phyloP scores from a whole-genome alignment of 768 basidiomycete genomes.

The Amanita fuliginea region DNA sequence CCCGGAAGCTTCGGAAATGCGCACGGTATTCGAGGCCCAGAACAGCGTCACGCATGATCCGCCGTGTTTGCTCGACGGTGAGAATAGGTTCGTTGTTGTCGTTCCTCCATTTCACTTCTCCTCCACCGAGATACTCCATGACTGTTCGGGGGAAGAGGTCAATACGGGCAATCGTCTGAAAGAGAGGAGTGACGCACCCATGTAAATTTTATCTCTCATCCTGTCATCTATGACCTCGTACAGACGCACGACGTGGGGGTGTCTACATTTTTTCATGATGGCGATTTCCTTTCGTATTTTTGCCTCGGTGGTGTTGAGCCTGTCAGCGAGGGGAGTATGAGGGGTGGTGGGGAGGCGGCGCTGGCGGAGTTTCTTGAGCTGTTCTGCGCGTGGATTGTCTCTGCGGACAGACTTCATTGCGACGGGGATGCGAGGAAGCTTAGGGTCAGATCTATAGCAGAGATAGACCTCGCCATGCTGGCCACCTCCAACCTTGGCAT shows the following conservation, averaged over 20 bases:
- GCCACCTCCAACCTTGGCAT: constrained; percentile 70
- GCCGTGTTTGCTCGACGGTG: constrained; percentile 70
- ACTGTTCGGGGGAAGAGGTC: constrained; percentile 35
- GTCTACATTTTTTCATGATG: constrained; percentile 95
- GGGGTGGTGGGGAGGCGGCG: constrained; percentile 34
- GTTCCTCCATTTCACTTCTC: constrained; percentile 87
- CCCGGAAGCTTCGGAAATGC: constrained; percentile 19
- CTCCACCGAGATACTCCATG: constrained; percentile 93
- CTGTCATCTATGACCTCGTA: constrained; percentile 94
- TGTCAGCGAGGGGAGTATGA: constrained; percentile 52
- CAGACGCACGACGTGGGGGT: constrained; percentile 82
- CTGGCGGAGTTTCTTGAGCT: constrained; percentile 21
- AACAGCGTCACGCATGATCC: constrained; percentile 87
- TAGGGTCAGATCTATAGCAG: constrained; percentile 34
- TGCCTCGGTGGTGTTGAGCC: constrained; percentile 60
- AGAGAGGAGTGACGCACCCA: constrained; percentile 55
- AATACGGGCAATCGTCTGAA: background rate
- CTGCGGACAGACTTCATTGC: constrained; percentile 74
- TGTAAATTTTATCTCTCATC: constrained; percentile 79
- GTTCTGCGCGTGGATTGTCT: constrained; percentile 53
- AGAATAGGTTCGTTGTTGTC: constrained; percentile 59
- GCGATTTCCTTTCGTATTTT: constrained; percentile 93
- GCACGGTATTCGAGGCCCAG: constrained; percentile 90
- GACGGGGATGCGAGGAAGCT: constrained; percentile 36
- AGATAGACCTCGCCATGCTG: constrained; percentile 87